Conservation (phyloP, 1,284 basidiomycete genomes). For the Gymnopus androsaceus region DNA sequence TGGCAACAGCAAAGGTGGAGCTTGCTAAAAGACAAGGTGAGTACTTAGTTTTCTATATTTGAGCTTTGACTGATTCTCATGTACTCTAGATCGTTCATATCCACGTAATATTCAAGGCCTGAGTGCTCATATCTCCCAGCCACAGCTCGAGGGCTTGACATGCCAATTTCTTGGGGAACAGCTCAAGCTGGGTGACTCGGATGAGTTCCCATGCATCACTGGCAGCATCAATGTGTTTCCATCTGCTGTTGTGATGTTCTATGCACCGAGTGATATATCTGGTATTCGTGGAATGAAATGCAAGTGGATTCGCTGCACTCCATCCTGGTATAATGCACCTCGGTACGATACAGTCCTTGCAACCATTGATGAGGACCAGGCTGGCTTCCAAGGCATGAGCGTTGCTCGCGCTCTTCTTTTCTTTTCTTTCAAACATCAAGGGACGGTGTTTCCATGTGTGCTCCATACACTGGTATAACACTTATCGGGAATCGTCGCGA, state of each 20-base stretch:
- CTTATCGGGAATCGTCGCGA: slow-evolving; percentile 3
- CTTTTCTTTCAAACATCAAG: slow-evolving; percentile 17
- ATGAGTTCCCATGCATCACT: slow-evolving; percentile 14
- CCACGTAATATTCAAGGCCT: background rate
- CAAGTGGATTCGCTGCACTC: slow-evolving; percentile 29
- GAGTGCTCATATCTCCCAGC: slow-evolving; percentile 13
- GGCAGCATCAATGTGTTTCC: slow-evolving; percentile 21
- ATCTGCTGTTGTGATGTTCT: slow-evolving; percentile 29
- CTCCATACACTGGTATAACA: slow-evolving; percentile 22
- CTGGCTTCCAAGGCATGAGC: slow-evolving; percentile 16
- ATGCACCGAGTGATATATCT: slow-evolving; percentile 32
- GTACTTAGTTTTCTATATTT: background rate
- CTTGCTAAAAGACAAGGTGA: slow-evolving; percentile 6
- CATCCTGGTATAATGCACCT: slow-evolving; percentile 21
- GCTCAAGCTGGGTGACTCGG: slow-evolving; percentile 8
- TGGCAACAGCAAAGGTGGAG: background rate
- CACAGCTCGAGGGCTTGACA: slow-evolving; percentile 5
- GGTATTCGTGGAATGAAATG: slow-evolving; percentile 31
- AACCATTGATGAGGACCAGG: background rate
- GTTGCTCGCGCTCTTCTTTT: slow-evolving; percentile 15
- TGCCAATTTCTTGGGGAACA: slow-evolving; percentile 19
- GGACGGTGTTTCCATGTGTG: slow-evolving; percentile 15
- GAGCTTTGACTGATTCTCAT: background rate
- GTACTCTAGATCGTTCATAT: background rate
- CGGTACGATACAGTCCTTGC: slow-evolving; percentile 29